Conservation (phyloP, 352 stramenopile genomes). For the Phytophthora boehmeriae region DNA sequence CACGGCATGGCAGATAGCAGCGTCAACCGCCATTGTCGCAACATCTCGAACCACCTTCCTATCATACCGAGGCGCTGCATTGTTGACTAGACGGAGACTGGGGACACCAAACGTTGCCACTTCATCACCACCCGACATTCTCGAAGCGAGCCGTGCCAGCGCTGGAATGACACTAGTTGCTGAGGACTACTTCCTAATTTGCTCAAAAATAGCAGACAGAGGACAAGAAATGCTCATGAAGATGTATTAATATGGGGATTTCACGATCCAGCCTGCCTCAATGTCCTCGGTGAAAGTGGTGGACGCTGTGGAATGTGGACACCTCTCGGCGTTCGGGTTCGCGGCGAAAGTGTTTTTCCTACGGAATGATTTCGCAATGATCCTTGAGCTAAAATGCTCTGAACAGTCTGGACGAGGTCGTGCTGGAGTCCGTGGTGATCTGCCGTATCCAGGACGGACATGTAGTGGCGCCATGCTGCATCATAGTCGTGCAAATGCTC, state of each 20-base stretch:
- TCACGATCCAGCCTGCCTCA: conserved; percentile 22
- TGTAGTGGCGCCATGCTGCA: conserved; percentile 27
- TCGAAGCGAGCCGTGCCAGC: conserved; percentile 13
- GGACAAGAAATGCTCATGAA: conserved; percentile 1
- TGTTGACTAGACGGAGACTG: conserved; percentile 9
- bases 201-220: conserved; percentile 32
- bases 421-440: conserved; percentile 21
- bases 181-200: conserved; percentile 15
- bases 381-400: conserved; percentile 27
- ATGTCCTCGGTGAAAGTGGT: conserved; percentile 31
- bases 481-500: conserved; percentile 49
- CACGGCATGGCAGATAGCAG: conserved; percentile 16
- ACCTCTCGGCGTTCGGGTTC: conserved; percentile 20
- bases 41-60: conserved; percentile 10
- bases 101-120: conserved; percentile 6
- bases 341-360: conserved; percentile 13
- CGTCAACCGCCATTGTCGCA: conserved; percentile 13
- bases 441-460: conserved; percentile 31
- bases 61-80: conserved; percentile 1
- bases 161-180: conserved; percentile 13
- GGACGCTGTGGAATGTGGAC: conserved; percentile 13
- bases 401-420: conserved; percentile 32
- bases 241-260: conserved; percentile 22
- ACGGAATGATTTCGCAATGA: conserved; percentile 6
- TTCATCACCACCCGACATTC: conserved; percentile 13